Conservation (phyloP, 805 yeast genomes). For the Candida takata region DNA sequence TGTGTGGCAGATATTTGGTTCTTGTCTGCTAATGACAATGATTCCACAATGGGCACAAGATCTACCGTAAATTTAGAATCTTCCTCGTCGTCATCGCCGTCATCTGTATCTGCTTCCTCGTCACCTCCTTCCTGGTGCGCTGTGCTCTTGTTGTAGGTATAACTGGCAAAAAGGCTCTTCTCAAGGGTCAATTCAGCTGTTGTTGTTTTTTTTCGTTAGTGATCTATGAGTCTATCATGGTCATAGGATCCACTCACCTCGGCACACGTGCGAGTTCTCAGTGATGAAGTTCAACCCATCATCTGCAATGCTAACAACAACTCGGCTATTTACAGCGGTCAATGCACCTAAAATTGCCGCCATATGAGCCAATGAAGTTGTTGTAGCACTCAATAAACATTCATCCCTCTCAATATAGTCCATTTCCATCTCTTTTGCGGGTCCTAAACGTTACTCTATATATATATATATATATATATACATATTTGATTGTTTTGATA, state of each 20-base stretch:
- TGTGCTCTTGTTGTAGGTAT: slow-evolving; percentile 12
- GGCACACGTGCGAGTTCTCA: slow-evolving; percentile 35
- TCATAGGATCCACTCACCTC: slow-evolving; percentile 7
- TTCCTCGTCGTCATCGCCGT: slow-evolving; percentile 13
- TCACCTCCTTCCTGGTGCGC: slow-evolving; percentile 6
- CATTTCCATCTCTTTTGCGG: too few relatives aligned
- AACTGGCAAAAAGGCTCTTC: slow-evolving; percentile 28
- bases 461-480: too few relatives aligned
- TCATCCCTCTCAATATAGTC: slow-evolving; percentile 3
- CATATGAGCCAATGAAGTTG: slow-evolving; percentile 39
- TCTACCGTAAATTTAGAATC: slow-evolving; percentile 34
- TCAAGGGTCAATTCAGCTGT: slow-evolving; percentile 31
- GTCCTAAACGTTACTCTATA: too few relatives aligned
- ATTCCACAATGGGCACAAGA: slow-evolving; percentile 41
- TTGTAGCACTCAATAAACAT: slow-evolving; percentile 36
- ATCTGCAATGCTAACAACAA: slow-evolving; percentile 35
- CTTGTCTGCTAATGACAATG: slow-evolving; percentile 37
- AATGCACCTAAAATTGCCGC: slow-evolving; percentile 38
- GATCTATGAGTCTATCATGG: too few relatives aligned
- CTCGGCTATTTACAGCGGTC: slow-evolving; percentile 32
- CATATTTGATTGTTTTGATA: too few relatives aligned
- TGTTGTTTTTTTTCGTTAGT: too few relatives aligned
- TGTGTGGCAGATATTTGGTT: slow-evolving; percentile 28
- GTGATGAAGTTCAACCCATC: slow-evolving; percentile 49
- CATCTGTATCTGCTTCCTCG: slow-evolving; percentile 12